These are phyloP conservation scores for Porphyrellus cyaneotinctus DNA, from an alignment of 768 basidiomycete species.

Conservation along the genomic window DNA sequence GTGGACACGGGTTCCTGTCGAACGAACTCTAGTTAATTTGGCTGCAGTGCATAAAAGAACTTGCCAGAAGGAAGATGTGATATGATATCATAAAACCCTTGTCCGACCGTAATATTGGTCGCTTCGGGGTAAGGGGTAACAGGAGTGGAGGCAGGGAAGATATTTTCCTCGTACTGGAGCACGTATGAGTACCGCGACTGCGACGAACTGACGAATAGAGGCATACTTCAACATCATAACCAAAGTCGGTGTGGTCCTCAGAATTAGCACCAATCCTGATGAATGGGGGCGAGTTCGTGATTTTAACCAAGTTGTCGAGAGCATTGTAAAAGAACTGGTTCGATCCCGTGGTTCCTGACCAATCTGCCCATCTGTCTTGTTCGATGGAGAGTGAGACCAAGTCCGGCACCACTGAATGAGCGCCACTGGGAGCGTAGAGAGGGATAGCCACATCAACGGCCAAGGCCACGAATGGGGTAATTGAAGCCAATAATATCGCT, in stretches of 20 bases:
- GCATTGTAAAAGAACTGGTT: conserved; percentile 62
- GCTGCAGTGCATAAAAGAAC: conserved; percentile 3
- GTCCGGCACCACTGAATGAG: conserved; percentile 40
- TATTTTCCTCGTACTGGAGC: conserved; percentile 41
- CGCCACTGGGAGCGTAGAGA: conserved; percentile 32
- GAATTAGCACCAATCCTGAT: conserved; percentile 59
- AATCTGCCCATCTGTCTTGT: conserved; percentile 67
- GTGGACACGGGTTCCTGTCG: conserved; percentile 53
- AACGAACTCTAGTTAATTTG: not conserved
- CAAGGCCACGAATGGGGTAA: conserved; percentile 1
- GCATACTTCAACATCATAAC: conserved; percentile 42
- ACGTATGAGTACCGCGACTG: not conserved
- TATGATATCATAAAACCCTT: conserved; percentile 50
- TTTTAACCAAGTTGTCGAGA: conserved; percentile 49
- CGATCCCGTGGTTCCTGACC: conserved; percentile 47
- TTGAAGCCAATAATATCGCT: not conserved
- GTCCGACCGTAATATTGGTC: conserved; percentile 52
- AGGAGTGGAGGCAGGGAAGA: conserved; percentile 46
- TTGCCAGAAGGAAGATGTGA: conserved; percentile 49
- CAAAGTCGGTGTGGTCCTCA: conserved; percentile 57
- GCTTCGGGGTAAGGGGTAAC: conserved; percentile 67
- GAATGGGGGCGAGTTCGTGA: conserved; percentile 51
- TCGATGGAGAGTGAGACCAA: conserved; percentile 66
- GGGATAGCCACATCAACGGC: conserved; percentile 38
- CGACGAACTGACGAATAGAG: not conserved